Evolutionary conservation across 2,329 filamentous ascomycete species (phyloP), one percentile per base, ranked within the genome.

Genomic region (Pseudogymnoascus sp.): DNA sequence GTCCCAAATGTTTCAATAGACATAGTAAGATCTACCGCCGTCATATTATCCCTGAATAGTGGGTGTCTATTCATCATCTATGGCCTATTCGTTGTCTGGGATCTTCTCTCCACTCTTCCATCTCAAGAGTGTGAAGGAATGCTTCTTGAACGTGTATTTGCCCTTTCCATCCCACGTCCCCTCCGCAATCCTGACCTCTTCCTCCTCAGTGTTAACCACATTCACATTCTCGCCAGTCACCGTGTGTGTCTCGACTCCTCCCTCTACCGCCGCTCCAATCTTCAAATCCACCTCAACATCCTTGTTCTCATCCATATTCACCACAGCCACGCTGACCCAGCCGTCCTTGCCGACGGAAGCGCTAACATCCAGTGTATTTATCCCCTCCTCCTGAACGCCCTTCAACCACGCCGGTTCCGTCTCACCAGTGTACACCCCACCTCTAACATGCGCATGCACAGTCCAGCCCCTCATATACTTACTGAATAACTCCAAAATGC

Each of bases 391-490:
- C 64, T 89, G 79, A 2, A 83, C 78, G 8, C 81, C 81, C 34
- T 83, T 76, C 61, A 89, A 77, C 86, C 87, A 90, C 34, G 70
- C 76, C 1, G 87, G 87, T 62, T 81, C 75, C 1, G 86, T 89
- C n/a, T 76, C 77, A 1, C 89, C 89, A 14, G 79, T 78, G 69
- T 91, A 93, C 34, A 81, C 79, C 1, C 78, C 79, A 57, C 79
- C 79, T 4, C 79, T 78, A 6, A 92, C 81, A 71, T 91, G 85
- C 2, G 84, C 76, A 3, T 82, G 84, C 2, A 93, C 73, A 0
- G 85, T 86, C 70, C 81, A 81, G 2, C 90, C 90, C 34, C 87
- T 83, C 89, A 93, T 92, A 71, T 83, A 86, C 70, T 79, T 81
- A 62, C 78, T 79, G 68, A 86, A 87, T 39, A 88, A 72, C 62